These are phyloP conservation scores for Rhizoclosmatium globosum DNA, from an alignment of 192 early-diverging fungal genomes.

Conservation along the genomic window DNA sequence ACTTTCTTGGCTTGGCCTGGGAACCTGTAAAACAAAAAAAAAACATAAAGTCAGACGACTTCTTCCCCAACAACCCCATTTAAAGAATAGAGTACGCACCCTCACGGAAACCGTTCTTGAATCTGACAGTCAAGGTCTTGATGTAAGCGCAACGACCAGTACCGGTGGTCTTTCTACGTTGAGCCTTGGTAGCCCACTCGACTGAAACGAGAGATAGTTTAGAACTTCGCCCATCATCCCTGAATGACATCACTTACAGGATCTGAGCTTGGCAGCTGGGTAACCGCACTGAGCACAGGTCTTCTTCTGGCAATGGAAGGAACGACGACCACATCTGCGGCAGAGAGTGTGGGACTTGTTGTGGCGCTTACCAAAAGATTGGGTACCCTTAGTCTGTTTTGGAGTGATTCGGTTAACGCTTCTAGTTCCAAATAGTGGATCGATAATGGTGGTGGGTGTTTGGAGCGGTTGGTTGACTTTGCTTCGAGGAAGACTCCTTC, in stretches of 20 bases:
- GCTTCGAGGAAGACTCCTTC: too few relatives aligned
- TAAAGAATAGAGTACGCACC: conserved; percentile 30
- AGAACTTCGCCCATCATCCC: not conserved
- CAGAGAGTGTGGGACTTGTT: conserved; percentile 99
- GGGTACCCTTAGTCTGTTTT: conserved; percentile 95
- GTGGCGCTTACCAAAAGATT: conserved; percentile 99
- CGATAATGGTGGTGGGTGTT: too few relatives aligned
- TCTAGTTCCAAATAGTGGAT: not conserved
- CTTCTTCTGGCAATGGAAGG: conserved; percentile 99
- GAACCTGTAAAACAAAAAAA: conserved; percentile 7
- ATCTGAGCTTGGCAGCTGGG: conserved; percentile 96
- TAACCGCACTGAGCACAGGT: conserved; percentile 99
- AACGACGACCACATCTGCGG: conserved; percentile 94
- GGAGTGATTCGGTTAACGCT: not conserved
- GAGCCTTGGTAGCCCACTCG: conserved; percentile 95
- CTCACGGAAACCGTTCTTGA: conserved; percentile 98
- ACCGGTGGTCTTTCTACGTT: conserved; percentile 99
- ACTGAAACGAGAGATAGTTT: conserved; percentile 52
- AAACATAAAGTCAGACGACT: not conserved
- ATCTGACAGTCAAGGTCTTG: conserved; percentile 88
- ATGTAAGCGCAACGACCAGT: conserved; percentile 98
- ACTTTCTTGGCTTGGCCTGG: conserved; percentile 31
- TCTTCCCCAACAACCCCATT: not conserved
- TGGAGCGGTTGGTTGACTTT: too few relatives aligned
- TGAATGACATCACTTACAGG: conserved; percentile 63